These are phyloP conservation scores for Penicillium goetzii DNA, from an alignment of 495 filamentous ascomycete species.

Conservation along the genomic window DNA sequence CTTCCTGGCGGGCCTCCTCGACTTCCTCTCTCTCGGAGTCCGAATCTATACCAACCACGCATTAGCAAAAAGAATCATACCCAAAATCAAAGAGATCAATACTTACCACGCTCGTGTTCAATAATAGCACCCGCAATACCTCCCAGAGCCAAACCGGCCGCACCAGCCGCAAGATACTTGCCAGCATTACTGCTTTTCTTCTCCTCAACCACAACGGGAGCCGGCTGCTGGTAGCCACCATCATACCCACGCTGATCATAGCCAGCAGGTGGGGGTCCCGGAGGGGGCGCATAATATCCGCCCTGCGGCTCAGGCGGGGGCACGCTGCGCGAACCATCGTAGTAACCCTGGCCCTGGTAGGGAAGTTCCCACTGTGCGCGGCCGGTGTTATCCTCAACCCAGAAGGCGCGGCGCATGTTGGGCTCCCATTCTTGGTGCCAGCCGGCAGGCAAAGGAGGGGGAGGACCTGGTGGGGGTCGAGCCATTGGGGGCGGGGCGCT, in stretches of 20 bases:
- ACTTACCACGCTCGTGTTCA: conserved; percentile 57
- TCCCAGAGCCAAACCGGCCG: conserved; percentile 59
- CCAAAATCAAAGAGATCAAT: neutral
- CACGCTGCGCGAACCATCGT: conserved; percentile 30
- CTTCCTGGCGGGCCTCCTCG: conserved; percentile 15
- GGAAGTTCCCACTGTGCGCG: conserved; percentile 64
- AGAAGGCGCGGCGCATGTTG: conserved; percentile 61
- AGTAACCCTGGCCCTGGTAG: conserved; percentile 18
- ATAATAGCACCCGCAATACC: conserved; percentile 59
- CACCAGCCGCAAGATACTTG: conserved; percentile 53
- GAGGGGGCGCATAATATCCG: conserved; percentile 32
- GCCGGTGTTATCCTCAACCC: conserved; percentile 60
- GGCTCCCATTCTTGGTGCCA: conserved; percentile 66
- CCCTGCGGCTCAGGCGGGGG: conserved; percentile 28
- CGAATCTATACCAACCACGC: conserved; percentile 16
- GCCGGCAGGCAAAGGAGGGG: conserved; percentile 58
- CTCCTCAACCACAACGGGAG: conserved; percentile 34
- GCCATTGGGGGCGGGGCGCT: conserved; percentile 28
- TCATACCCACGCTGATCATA: conserved; percentile 21
- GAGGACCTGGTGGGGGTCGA: conserved; percentile 41
- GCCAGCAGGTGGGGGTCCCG: conserved; percentile 23
- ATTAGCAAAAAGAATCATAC: neutral
- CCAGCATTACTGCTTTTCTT: conserved; percentile 42
- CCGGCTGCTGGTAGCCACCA: conserved; percentile 30
- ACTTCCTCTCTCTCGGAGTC: conserved; percentile 9